phyloP scores from a whole-genome alignment of 768 basidiomycete genomes.

The Amanita inopinata region DNA sequence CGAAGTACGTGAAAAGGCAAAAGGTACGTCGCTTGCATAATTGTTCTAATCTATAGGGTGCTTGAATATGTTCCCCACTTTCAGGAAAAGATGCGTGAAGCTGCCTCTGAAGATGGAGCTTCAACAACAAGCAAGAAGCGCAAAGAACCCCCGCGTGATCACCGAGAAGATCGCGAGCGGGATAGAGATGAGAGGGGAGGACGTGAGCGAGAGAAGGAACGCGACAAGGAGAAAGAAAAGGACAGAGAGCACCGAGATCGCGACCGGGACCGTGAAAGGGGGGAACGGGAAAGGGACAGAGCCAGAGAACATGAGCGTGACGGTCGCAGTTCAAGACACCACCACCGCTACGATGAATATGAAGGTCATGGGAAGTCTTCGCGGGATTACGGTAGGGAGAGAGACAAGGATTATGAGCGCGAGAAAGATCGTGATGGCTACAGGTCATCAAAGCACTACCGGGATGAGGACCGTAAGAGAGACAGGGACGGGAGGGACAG shows the following conservation, averaged over 20 bases:
- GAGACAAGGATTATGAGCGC: conserved; percentile 30
- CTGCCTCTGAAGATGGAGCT: conserved; percentile 75
- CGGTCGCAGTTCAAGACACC: conserved; percentile 33
- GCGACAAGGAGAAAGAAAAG: conserved; percentile 22
- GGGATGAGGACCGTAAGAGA: conserved; percentile 45
- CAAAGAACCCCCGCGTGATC: conserved; percentile 59
- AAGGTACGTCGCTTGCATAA: conserved; percentile 41
- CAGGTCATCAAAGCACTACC: conserved; percentile 37
- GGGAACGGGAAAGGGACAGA: conserved; percentile 30
- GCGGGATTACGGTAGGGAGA: conserved; percentile 29
- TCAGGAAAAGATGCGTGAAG: conserved; percentile 71
- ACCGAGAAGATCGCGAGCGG: conserved; percentile 36
- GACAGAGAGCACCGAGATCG: conserved; percentile 22
- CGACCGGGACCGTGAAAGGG: conserved; percentile 30
- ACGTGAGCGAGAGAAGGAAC: conserved; percentile 22
- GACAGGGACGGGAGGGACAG: conserved; percentile 38
- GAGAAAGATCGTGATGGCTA: conserved; percentile 32
- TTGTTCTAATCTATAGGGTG: conserved; percentile 1
- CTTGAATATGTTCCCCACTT: conserved; percentile 1
- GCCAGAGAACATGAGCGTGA: conserved; percentile 26
- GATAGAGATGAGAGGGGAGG: conserved; percentile 24
- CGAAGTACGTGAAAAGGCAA: conserved; percentile 83
- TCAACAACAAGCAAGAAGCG: conserved; percentile 74
- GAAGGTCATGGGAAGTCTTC: conserved; percentile 33
- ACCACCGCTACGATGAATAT: conserved; percentile 41